Evolutionary conservation across 164 flowering plant species (phyloP).

Genomic region (Litsea cubeba): DNA sequence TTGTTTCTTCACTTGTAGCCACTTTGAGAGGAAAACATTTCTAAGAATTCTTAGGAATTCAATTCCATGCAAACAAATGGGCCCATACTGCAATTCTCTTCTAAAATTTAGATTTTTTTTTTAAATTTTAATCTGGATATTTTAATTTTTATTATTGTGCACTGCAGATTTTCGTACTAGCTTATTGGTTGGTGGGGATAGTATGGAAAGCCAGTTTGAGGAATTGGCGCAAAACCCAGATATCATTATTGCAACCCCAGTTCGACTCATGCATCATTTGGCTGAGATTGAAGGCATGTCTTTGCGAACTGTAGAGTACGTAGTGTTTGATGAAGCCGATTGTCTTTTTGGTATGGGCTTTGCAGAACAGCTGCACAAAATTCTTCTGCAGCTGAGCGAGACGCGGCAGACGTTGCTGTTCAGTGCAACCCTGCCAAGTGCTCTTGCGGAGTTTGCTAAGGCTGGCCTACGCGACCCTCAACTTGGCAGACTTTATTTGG

Average conservation of each 20-base stretch:
- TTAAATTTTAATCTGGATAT: too few relatives aligned
- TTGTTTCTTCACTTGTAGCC: too few relatives aligned
- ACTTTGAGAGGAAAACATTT: too few relatives aligned
- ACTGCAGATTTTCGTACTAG: conserved; percentile 70
- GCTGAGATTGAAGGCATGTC: conserved; percentile 95
- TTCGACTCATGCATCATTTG: conserved; percentile 96
- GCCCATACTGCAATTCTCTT: background rate
- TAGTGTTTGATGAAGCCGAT: conserved; percentile 98
- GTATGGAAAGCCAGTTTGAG: conserved; percentile 93
- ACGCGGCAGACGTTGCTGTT: conserved; percentile 90
- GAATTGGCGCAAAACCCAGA: conserved; percentile 91
- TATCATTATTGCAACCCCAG: conserved; percentile 97
- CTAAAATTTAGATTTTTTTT: background rate
- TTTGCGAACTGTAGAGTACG: conserved; percentile 76
- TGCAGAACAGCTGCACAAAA: conserved; percentile 89
- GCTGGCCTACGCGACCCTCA: conserved; percentile 91
- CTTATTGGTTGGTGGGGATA: conserved; percentile 94
- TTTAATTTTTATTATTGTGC: background rate
- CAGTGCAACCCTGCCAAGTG: conserved; percentile 96
- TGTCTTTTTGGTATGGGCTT: conserved; percentile 87
- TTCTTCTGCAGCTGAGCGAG: conserved; percentile 74
- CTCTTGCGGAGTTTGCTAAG: conserved; percentile 93
- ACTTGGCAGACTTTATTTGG: conserved; percentile 87
- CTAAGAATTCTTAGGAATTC: too few relatives aligned
- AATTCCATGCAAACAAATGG: too few relatives aligned